Conservation (phyloP, 1,139 yeast genomes). For the Ashbya aceris region DNA sequence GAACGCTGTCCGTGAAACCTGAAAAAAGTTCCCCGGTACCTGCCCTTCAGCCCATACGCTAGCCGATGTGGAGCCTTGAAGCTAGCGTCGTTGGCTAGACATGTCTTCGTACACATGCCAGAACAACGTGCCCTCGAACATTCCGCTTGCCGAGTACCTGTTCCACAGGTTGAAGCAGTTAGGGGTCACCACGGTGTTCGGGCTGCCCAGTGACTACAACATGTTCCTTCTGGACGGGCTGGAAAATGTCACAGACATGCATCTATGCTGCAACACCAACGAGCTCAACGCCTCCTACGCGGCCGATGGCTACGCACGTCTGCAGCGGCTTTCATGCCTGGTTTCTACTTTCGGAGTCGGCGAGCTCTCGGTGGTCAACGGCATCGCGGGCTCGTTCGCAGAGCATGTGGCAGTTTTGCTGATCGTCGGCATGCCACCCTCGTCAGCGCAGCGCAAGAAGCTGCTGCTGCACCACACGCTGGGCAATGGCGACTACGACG, state of each 20-base stretch:
- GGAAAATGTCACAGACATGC: constrained; percentile 40
- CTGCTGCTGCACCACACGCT: constrained; percentile 51
- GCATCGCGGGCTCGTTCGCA: constrained; percentile 51
- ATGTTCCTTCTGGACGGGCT: constrained; percentile 47
- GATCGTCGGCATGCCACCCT: constrained; percentile 50
- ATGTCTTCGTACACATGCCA: constrained; percentile 6
- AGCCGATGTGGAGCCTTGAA: too few relatives aligned
- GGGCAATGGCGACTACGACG: constrained; percentile 78
- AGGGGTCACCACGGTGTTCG: constrained; percentile 47
- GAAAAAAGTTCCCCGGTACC: too few relatives aligned
- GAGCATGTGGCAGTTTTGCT: constrained; percentile 51
- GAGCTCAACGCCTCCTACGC: constrained; percentile 49
- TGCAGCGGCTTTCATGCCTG: constrained; percentile 46
- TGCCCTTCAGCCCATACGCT: too few relatives aligned
- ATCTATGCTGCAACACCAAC: constrained; percentile 60
- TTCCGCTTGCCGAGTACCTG: constrained; percentile 45
- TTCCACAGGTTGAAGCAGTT: constrained; percentile 50
- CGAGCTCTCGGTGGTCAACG: constrained; percentile 50
- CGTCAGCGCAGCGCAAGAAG: constrained; percentile 49
- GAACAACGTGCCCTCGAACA: constrained; percentile 12
- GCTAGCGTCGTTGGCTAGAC: too few relatives aligned
- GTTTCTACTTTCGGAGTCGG: constrained; percentile 64
- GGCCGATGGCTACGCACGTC: constrained; percentile 52
- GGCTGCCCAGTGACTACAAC: constrained; percentile 61
- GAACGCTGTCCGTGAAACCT: too few relatives aligned